Percentiles rank a stretch among this genome's conserved stretches.
These are phyloP conservation scores for Hypomyces perniciosus DNA, from an alignment of 2,329 filamentous ascomycete species.

Conservation along the genomic window DNA sequence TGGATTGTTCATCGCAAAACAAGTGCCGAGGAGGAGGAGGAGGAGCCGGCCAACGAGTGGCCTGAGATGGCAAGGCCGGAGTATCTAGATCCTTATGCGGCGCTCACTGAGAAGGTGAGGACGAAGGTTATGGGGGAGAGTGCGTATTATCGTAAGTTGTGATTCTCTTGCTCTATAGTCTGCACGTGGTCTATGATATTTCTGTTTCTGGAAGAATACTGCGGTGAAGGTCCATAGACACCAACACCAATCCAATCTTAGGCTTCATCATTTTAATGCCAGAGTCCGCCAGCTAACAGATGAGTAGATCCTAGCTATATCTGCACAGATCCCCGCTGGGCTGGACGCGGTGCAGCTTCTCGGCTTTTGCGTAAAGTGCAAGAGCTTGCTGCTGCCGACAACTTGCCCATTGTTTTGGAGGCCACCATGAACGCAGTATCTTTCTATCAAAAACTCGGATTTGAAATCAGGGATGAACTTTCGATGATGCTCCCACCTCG, in stretches of 20 bases:
- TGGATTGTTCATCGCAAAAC: constrained; percentile 27
- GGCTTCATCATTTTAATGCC: constrained; percentile 10
- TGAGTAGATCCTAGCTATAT: constrained; percentile 32
- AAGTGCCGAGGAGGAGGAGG: constrained; percentile 11
- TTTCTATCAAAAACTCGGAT: constrained; percentile 34
- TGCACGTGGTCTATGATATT: neutral
- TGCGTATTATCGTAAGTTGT: constrained; percentile 33
- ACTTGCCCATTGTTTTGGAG: constrained; percentile 32
- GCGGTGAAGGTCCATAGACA: neutral
- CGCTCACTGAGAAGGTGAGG: constrained; percentile 26
- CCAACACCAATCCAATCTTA: constrained; percentile 4
- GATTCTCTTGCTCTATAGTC: constrained; percentile 3
- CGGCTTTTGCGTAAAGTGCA: constrained; percentile 28
- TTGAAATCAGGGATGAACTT: constrained; percentile 25
- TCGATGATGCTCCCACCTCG: constrained; percentile 30
- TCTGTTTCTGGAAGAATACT: neutral
- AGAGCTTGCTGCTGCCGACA: constrained; percentile 25
- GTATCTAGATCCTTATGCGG: constrained; percentile 30
- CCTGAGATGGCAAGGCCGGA: constrained; percentile 24
- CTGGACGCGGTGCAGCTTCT: constrained; percentile 31
- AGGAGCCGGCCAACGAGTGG: constrained; percentile 23
- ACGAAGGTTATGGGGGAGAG: constrained; percentile 23
- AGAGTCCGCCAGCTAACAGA: constrained; percentile 10
- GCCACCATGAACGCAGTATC: constrained; percentile 32
- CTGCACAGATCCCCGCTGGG: constrained; percentile 31